Evolutionary conservation across 1,284 basidiomycete species (phyloP), one percentile per base, ranked within the genome.

Genomic region (Ustilago tritici): DNA sequence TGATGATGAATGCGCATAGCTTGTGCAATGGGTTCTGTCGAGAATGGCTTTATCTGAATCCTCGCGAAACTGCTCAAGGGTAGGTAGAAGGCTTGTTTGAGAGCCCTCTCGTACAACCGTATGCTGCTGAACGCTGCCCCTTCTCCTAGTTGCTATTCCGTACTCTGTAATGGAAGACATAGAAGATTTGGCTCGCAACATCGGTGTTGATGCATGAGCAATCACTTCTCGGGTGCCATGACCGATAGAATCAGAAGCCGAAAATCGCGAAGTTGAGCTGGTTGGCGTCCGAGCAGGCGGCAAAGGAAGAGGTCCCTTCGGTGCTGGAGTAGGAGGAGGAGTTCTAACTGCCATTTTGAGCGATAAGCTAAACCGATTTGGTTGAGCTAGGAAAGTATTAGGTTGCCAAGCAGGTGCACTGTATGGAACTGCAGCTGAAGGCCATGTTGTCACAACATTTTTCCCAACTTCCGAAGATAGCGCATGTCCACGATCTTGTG

Each of bases 311-410:
- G 68, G 58, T 1, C 58, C 62, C 10, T n/a, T 57, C 7, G 68
- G 68, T 17, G 68, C 62, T 4, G 68, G 62, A 4, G 62, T 60
- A 7, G 28, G 40, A 14, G 68, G 68, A 38, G 61, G 68, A 14
- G 58, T 38, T 32, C 62, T 34, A 1, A 23, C 40, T 28, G n/a
- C 36, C 9, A 55, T 35, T n/a, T 50, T 35, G 17, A 46, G 15
- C 0, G 55, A 32, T 8, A 61, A 15, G 34, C 56, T 62, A 11
- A 36, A 19, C 14, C 56, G 32, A 6, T 15, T 11, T 12, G 17
- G 32, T 2, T 49, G 46, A 3, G 41, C 15, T 4, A 35, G 19
- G 9, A 40, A 50, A 3, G 34, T 36, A 3, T 14, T 12, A 2
- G 36, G 10, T 15, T 56, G 58, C 4, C 53, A 32, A 23, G 43